phyloP scores from a whole-genome alignment of 371 early-diverging fungal species.

The Funneliformis caledonium region DNA sequence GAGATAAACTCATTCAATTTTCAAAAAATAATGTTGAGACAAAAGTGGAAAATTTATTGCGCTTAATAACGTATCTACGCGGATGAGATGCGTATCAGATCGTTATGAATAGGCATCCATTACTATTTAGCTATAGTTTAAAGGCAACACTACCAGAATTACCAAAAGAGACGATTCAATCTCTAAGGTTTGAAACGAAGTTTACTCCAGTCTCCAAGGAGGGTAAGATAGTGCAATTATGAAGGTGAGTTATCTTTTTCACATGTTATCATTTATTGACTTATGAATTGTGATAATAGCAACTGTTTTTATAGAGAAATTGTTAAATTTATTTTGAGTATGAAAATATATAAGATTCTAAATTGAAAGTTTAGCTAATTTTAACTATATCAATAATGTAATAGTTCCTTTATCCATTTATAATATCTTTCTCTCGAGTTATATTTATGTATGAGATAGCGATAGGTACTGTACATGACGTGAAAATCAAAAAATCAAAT shows the following conservation, averaged over 20 bases:
- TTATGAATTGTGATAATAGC: no score
- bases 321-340: no score
- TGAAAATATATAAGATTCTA: no score
- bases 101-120: background rate
- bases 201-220: conserved; percentile 23
- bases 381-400: no score
- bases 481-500: no score
- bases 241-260: background rate
- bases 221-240: background rate
- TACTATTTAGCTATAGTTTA: conserved; percentile 26
- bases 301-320: no score
- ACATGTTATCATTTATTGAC: no score
- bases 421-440: no score
- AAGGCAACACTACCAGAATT: conserved; percentile 30
- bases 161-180: conserved; percentile 5
- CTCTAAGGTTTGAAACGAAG: conserved; percentile 14
- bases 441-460: no score
- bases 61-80: conserved; percentile 30
- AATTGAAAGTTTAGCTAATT: no score
- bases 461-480: no score
- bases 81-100: conserved; percentile 35
- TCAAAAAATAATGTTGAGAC: conserved; percentile 25
- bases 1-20: conserved; percentile 24
- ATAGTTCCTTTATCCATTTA: no score
- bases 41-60: conserved; percentile 31